phyloP scores from a whole-genome alignment of 1,139 yeast species.

The Geotrichum carabidarum region DNA sequence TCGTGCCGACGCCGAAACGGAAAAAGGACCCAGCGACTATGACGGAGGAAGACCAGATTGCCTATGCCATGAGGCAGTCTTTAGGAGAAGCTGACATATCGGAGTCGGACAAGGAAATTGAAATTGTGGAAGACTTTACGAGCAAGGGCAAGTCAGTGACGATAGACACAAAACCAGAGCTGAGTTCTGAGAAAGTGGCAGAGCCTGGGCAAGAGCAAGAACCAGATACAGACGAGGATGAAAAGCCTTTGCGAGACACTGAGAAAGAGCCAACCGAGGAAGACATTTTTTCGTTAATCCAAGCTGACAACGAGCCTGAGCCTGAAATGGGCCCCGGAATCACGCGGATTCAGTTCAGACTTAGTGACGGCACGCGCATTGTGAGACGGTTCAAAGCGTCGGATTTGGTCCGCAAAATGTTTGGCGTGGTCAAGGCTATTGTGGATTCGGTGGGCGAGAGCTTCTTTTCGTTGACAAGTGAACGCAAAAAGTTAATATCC shows the following conservation, averaged over 20 bases:
- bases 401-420: slow-evolving; percentile 59
- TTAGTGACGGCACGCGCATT: slow-evolving; percentile 78
- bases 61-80: slow-evolving; percentile 69
- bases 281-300: slow-evolving; percentile 44
- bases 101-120: slow-evolving; percentile 26
- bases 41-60: slow-evolving; percentile 81
- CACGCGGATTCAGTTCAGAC: slow-evolving; percentile 80
- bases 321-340: slow-evolving; percentile 37
- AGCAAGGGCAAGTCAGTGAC: background rate
- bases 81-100: slow-evolving; percentile 39
- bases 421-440: slow-evolving; percentile 51
- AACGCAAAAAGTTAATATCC: slow-evolving; percentile 54
- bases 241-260: slow-evolving; percentile 2
- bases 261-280: slow-evolving; percentile 26
- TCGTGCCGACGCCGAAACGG: slow-evolving; percentile 31
- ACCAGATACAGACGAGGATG: background rate
- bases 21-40: slow-evolving; percentile 38
- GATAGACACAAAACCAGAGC: background rate
- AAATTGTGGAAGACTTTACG: background rate
- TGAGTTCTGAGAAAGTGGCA: background rate
- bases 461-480: slow-evolving; percentile 55
- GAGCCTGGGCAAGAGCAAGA: background rate
- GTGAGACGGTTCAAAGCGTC: slow-evolving; percentile 62
- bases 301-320: slow-evolving; percentile 53
- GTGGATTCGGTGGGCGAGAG: slow-evolving; percentile 47